Conservation (phyloP, 352 stramenopile genomes). For the Phytopythium vexans region DNA sequence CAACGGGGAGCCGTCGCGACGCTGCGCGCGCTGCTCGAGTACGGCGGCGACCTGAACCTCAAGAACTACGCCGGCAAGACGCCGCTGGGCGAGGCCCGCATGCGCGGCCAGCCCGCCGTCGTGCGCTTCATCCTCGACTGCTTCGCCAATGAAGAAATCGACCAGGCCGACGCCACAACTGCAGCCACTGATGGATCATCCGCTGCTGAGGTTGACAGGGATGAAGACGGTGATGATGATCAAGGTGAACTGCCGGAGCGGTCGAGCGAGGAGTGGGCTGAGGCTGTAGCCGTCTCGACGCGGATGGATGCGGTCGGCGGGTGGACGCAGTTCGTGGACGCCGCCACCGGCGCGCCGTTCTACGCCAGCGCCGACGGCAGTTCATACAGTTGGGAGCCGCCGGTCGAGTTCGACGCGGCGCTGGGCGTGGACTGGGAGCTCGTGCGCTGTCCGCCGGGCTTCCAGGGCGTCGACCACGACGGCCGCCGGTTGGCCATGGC, state of each 20-base stretch:
- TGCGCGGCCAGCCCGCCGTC: constrained; percentile 50
- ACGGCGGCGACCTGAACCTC: constrained; percentile 79
- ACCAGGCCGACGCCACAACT: neutral
- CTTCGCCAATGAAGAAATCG: constrained; percentile 49
- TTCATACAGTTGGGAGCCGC: constrained; percentile 52
- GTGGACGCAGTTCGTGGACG: constrained; percentile 77
- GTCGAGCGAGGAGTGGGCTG: constrained; percentile 42
- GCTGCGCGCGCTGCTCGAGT: constrained; percentile 69
- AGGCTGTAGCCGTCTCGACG: constrained; percentile 30
- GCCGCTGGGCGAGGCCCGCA: constrained; percentile 68
- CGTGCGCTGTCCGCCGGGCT: constrained; percentile 26
- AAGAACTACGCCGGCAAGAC: constrained; percentile 84
- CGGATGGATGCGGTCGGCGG: constrained; percentile 60
- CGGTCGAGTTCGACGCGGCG: constrained; percentile 67
- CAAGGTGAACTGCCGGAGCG: constrained; percentile 11
- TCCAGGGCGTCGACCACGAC: constrained; percentile 4
- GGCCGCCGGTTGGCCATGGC: neutral
- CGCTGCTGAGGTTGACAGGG: neutral
- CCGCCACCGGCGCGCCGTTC: constrained; percentile 44
- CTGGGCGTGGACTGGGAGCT: constrained; percentile 61
- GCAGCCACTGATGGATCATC: neutral
- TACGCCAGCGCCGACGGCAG: constrained; percentile 19
- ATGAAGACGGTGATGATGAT: constrained; percentile 13
- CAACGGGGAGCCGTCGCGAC: constrained; percentile 58
- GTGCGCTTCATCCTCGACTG: constrained; percentile 60